These are phyloP conservation scores for Olyra latifolia DNA, from an alignment of 176 grass and related monocot genomes.

Conservation along the genomic window DNA sequence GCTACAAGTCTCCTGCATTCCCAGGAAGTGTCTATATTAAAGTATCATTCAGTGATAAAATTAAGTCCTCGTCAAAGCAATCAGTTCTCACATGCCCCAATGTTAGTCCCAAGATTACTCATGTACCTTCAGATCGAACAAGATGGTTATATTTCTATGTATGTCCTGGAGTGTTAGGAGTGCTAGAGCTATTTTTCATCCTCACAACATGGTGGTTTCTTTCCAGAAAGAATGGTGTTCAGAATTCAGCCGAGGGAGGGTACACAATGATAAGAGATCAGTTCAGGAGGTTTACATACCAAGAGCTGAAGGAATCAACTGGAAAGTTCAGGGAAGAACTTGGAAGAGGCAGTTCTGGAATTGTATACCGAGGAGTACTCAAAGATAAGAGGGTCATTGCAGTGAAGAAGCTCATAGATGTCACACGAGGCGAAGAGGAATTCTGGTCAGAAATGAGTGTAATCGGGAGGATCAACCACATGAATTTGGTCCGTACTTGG, in stretches of 20 bases:
- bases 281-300: no score
- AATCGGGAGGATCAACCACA: no score
- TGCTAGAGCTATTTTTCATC: slow-evolving; percentile 24
- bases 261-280: slow-evolving; percentile 45
- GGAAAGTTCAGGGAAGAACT: no score
- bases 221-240: slow-evolving; percentile 2
- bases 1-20: slow-evolving; percentile 20
- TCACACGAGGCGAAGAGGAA: no score
- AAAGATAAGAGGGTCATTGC: no score
- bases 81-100: slow-evolving; percentile 11
- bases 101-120: not conserved
- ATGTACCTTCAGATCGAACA: not conserved
- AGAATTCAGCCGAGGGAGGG: slow-evolving; percentile 27
- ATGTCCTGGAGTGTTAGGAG: slow-evolving; percentile 16
- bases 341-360: no score
- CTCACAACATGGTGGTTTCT: slow-evolving; percentile 32
- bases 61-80: not conserved
- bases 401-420: no score
- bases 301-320: no score
- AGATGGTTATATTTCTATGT: slow-evolving; percentile 40
- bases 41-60: slow-evolving; percentile 9
- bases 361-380: no score
- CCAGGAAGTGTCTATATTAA: slow-evolving; percentile 33
- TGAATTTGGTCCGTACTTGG: no score
- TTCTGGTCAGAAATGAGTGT: no score